Conservation (phyloP, 2,329 filamentous ascomycete species). For the Penicillium sp. region DNA sequence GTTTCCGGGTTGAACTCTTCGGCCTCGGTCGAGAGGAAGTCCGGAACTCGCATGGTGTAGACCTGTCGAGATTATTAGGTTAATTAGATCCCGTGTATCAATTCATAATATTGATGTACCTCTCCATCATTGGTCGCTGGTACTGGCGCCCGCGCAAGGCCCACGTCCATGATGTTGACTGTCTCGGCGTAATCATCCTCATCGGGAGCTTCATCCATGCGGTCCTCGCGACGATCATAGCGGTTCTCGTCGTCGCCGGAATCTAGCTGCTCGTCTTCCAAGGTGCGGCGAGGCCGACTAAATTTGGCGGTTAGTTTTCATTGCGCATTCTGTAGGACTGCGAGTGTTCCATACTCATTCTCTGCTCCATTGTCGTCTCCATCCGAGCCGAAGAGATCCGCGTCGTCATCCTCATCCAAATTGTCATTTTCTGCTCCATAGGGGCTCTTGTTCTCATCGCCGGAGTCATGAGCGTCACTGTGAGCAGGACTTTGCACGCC, state of each 20-base stretch:
- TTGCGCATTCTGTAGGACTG: not conserved
- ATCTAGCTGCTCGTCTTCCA: conserved; percentile 64
- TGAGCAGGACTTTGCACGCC: conserved; percentile 25
- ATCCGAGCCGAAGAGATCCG: conserved; percentile 49
- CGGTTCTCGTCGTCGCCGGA: conserved; percentile 63
- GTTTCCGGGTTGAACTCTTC: conserved; percentile 61
- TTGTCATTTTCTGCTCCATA: conserved; percentile 9
- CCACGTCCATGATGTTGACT: conserved; percentile 56
- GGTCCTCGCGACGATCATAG: conserved; percentile 51
- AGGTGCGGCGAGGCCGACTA: conserved; percentile 43
- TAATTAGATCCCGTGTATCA: not conserved
- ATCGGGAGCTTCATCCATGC: conserved; percentile 45
- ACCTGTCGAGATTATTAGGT: conserved; percentile 40
- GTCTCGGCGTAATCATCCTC: conserved; percentile 47
- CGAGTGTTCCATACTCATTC: conserved; percentile 29
- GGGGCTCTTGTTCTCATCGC: conserved; percentile 10
- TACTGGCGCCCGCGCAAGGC: conserved; percentile 57
- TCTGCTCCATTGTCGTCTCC: conserved; percentile 40
- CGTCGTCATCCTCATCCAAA: conserved; percentile 39
- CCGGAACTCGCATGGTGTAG: conserved; percentile 64
- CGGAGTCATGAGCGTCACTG: conserved; percentile 28
- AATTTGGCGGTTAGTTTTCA: conserved; percentile 12
- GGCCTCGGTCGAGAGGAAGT: conserved; percentile 62
- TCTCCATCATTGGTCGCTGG: conserved; percentile 51
- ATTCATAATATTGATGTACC: conserved; percentile 20